Percentiles rank a stretch among this genome's conserved stretches.
phyloP scores from a whole-genome alignment of 2,329 filamentous ascomycete species.

The Pseudogymnoascus sp. region DNA sequence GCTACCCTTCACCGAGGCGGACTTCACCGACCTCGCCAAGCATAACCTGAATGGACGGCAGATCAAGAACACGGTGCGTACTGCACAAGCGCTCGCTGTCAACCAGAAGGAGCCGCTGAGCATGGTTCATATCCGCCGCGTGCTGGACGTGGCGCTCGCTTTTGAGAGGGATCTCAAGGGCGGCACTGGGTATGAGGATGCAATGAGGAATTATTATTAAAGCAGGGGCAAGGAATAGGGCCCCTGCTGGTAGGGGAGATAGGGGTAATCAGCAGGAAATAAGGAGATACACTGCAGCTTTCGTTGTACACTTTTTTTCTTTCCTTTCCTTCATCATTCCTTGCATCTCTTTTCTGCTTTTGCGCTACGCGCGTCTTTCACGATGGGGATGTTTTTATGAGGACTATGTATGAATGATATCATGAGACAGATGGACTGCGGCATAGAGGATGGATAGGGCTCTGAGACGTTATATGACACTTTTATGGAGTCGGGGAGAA shows the following conservation, averaged over 20 bases:
- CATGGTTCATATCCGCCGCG: conserved; percentile 72
- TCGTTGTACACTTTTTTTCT: background rate
- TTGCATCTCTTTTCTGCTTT: background rate
- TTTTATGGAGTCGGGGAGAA: background rate
- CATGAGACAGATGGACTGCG: background rate
- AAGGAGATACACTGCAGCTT: background rate
- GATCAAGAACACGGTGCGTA: conserved; percentile 85
- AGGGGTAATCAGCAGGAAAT: background rate
- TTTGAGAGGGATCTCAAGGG: conserved; percentile 81
- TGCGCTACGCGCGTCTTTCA: background rate
- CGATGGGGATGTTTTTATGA: background rate
- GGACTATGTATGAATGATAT: conserved; percentile 4
- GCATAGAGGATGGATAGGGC: background rate
- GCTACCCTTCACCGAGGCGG: conserved; percentile 55
- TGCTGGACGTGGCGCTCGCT: conserved; percentile 74
- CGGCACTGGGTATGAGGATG: conserved; percentile 70
- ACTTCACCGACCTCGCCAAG: conserved; percentile 58
- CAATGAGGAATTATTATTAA: conserved; percentile 71
- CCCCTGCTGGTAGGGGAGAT: background rate
- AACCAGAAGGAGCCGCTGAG: conserved; percentile 62
- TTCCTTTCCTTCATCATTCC: background rate
- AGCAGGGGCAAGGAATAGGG: background rate
- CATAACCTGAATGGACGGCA: conserved; percentile 63
- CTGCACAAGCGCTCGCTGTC: conserved; percentile 73
- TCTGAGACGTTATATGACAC: background rate